Evolutionary conservation across 441 rosid genomes (phyloP).

Genomic region (Gossypium trilobum): DNA sequence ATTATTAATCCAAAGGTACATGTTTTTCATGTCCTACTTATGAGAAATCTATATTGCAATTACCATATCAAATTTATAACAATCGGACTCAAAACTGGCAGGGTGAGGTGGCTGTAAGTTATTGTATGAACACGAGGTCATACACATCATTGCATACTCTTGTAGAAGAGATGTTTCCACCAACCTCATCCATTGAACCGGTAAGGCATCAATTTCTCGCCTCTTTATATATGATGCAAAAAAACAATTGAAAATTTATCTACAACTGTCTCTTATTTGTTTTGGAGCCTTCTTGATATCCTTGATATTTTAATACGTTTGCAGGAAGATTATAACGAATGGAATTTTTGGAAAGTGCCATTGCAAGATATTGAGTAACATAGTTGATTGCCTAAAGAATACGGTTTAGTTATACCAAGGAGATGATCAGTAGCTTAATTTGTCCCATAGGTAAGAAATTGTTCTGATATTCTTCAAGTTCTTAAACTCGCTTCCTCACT

Average conservation of each 20-base stretch:
- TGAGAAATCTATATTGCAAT: neutral
- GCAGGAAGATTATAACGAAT: slow-evolving; percentile 77
- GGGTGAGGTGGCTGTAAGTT: slow-evolving; percentile 90
- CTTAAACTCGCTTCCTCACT: neutral
- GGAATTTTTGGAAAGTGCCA: slow-evolving; percentile 80
- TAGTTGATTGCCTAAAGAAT: slow-evolving; percentile 7
- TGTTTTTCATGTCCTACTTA: neutral
- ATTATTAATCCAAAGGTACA: slow-evolving; percentile 81
- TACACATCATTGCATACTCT: slow-evolving; percentile 81
- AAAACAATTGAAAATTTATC: neutral
- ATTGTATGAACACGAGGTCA: slow-evolving; percentile 54
- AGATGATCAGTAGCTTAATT: neutral
- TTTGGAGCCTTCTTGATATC: slow-evolving; percentile 7
- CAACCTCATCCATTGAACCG: slow-evolving; percentile 69
- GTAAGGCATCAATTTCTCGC: slow-evolving; percentile 23
- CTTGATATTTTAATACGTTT: neutral
- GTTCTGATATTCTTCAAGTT: slow-evolving; percentile 6
- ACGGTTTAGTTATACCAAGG: neutral
- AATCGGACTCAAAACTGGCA: slow-evolving; percentile 21
- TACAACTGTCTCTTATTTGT: neutral
- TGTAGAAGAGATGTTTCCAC: slow-evolving; percentile 82
- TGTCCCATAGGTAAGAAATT: slow-evolving; percentile 17
- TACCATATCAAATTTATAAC: neutral
- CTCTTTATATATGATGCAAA: neutral
- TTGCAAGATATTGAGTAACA: slow-evolving; percentile 42